phyloP scores from a whole-genome alignment of 2,329 filamentous ascomycete genomes.

The Pseudogymnoascus sp. region DNA sequence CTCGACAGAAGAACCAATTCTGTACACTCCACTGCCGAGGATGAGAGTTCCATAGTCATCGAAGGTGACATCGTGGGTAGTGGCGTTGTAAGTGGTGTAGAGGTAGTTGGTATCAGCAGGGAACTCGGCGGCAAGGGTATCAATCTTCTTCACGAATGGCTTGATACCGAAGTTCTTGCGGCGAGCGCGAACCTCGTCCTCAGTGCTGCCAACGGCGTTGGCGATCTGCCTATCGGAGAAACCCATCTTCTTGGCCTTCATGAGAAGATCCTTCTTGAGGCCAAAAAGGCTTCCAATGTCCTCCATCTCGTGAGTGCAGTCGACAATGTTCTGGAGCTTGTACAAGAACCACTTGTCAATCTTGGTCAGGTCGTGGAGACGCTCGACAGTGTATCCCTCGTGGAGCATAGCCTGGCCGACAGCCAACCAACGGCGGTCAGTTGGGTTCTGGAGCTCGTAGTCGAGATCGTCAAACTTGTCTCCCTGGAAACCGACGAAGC shows the following conservation, averaged over 20 bases:
- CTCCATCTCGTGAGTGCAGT: conserved; percentile 81
- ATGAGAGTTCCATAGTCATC: conserved; percentile 87
- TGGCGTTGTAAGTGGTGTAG: conserved; percentile 96
- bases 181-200: conserved; percentile 81
- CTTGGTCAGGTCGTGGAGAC: conserved; percentile 88
- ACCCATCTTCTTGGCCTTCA: conserved; percentile 93
- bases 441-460: conserved; percentile 82
- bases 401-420: conserved; percentile 97
- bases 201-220: conserved; percentile 72
- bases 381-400: conserved; percentile 89
- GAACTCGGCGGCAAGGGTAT: conserved; percentile 95
- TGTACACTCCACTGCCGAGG: conserved; percentile 90
- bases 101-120: conserved; percentile 92
- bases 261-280: conserved; percentile 79
- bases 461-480: conserved; percentile 93
- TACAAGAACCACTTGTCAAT: conserved; percentile 99
- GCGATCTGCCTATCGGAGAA: conserved; percentile 98
- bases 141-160: conserved; percentile 97
- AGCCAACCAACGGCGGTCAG: conserved; percentile 92
- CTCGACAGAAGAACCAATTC: conserved; percentile 94
- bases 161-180: conserved; percentile 81
- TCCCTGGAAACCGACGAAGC: conserved; percentile 87
- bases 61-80: conserved; percentile 86
- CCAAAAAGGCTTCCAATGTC: conserved; percentile 74
- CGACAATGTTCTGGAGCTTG: conserved; percentile 95